A percentile compares a stretch with the other conserved stretches of the same genome.
phyloP scores from a whole-genome alignment of 768 basidiomycete genomes.

The Suillus paluster region DNA sequence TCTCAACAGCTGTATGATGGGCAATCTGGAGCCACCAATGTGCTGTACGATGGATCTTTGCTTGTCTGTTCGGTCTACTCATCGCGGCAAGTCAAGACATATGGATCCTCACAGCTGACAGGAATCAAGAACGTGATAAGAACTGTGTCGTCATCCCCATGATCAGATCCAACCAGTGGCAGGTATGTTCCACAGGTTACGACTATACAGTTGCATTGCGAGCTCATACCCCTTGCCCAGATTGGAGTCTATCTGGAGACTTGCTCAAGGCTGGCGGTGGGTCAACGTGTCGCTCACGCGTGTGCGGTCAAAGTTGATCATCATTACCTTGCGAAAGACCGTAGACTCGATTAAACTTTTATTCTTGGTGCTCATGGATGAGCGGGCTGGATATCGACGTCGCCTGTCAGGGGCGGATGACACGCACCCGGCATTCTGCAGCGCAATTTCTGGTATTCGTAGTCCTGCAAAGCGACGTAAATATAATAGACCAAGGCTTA shows the following conservation, averaged over 20 bases:
- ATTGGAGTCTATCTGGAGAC: too few species aligned
- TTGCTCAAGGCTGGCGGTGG: too few species aligned
- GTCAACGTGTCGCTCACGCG: too few species aligned
- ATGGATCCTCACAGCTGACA: slow-evolving; percentile 87
- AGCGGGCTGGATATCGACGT: slow-evolving; percentile 67
- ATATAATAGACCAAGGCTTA: slow-evolving; percentile 4
- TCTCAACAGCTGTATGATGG: slow-evolving; percentile 49
- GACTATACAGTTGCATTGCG: too few species aligned
- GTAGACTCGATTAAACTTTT: slow-evolving; percentile 65
- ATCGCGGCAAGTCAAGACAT: slow-evolving; percentile 46
- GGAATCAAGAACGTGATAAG: slow-evolving; percentile 93
- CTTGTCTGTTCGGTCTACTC: slow-evolving; percentile 63
- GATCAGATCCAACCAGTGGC: slow-evolving; percentile 79
- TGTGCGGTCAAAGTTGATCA: too few species aligned
- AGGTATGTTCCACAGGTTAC: slow-evolving; percentile 49
- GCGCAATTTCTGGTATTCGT: slow-evolving; percentile 22
- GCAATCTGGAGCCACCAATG: slow-evolving; percentile 33
- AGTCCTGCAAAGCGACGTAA: slow-evolving; percentile 2
- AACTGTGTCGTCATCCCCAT: slow-evolving; percentile 89
- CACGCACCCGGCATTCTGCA: slow-evolving; percentile 45
- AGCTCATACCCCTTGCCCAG: slow-evolving; percentile 31
- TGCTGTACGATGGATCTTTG: slow-evolving; percentile 46
- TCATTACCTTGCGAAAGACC: slow-evolving; percentile 30
- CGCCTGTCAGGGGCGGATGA: slow-evolving; percentile 58
- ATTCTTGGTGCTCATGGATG: slow-evolving; percentile 80